Conservation (phyloP, 495 filamentous ascomycete genomes). For the Hypoxylon perforatum region DNA sequence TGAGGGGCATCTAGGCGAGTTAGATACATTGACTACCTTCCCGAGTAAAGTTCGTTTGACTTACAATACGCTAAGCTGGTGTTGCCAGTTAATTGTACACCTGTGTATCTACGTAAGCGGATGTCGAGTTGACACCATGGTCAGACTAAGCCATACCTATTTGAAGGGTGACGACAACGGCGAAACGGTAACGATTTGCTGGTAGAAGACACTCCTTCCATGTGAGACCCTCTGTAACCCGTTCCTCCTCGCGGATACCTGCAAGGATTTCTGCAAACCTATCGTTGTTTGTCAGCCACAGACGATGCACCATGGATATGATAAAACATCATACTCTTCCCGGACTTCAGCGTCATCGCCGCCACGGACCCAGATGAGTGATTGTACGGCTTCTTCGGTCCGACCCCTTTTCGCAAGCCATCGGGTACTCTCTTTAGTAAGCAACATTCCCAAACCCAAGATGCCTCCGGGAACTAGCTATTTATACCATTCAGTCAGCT, state of each 20-base stretch:
- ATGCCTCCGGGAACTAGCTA: slow-evolving; percentile 54
- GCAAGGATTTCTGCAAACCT: slow-evolving; percentile 57
- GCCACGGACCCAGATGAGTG: slow-evolving; percentile 59
- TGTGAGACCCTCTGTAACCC: slow-evolving; percentile 56
- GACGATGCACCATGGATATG: background rate
- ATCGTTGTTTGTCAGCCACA: slow-evolving; percentile 2
- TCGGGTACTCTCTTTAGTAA: slow-evolving; percentile 57
- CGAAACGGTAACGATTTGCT: slow-evolving; percentile 57
- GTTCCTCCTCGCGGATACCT: slow-evolving; percentile 55
- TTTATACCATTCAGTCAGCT: background rate
- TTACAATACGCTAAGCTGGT: slow-evolving; percentile 60
- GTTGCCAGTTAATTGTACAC: slow-evolving; percentile 61
- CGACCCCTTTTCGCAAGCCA: slow-evolving; percentile 60
- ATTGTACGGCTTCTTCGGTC: slow-evolving; percentile 57
- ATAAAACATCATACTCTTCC: slow-evolving; percentile 45
- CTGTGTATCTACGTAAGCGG: slow-evolving; percentile 28
- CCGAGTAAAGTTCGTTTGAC: background rate
- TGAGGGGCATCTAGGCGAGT: slow-evolving; percentile 50
- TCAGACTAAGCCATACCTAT: slow-evolving; percentile 25
- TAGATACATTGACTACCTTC: slow-evolving; percentile 4
- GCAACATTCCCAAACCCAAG: slow-evolving; percentile 56
- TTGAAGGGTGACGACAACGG: slow-evolving; percentile 55
- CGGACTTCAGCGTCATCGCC: slow-evolving; percentile 50
- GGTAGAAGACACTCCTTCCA: slow-evolving; percentile 58
- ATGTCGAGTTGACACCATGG: background rate